Evolutionary conservation across 2,329 filamentous ascomycete species (phyloP).

Genomic region (Pseudocercospora vitis): DNA sequence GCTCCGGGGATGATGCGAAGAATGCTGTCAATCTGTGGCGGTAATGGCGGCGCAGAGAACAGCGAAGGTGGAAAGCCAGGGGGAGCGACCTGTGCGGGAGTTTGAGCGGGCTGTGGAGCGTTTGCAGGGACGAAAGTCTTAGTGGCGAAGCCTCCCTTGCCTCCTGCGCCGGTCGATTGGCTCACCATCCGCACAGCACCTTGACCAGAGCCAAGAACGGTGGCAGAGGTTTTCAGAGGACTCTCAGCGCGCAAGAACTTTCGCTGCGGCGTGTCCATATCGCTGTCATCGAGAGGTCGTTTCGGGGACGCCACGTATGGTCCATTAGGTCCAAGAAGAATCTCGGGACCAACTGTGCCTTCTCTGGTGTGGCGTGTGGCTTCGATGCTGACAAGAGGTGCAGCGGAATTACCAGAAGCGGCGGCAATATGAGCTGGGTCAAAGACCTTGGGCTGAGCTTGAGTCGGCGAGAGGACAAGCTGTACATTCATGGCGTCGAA

Average conservation of each 20-base stretch:
- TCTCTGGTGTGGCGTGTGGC: slow-evolving; percentile 14
- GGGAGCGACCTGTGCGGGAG: slow-evolving; percentile 46
- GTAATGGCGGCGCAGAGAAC: slow-evolving; percentile 64
- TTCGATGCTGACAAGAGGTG: slow-evolving; percentile 25
- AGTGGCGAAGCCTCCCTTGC: slow-evolving; percentile 35
- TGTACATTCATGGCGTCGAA: slow-evolving; percentile 83
- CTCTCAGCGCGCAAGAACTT: slow-evolving; percentile 89
- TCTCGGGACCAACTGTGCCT: slow-evolving; percentile 21
- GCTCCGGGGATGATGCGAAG: slow-evolving; percentile 62
- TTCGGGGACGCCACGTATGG: slow-evolving; percentile 47
- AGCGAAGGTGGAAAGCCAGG: slow-evolving; percentile 50
- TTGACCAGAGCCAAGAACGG: slow-evolving; percentile 38
- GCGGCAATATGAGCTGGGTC: slow-evolving; percentile 12
- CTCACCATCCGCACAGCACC: slow-evolving; percentile 52
- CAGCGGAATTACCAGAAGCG: slow-evolving; percentile 19
- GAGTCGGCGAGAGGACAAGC: slow-evolving; percentile 79
- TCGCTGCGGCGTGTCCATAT: slow-evolving; percentile 71
- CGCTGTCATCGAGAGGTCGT: slow-evolving; percentile 54
- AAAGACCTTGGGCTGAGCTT: slow-evolving; percentile 58
- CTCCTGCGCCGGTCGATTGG: slow-evolving; percentile 19
- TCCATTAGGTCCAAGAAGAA: slow-evolving; percentile 37
- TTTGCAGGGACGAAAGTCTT: slow-evolving; percentile 35
- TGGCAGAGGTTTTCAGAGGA: slow-evolving; percentile 85
- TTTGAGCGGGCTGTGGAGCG: slow-evolving; percentile 45
- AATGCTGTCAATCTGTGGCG: slow-evolving; percentile 63